Evolutionary conservation across 2,329 filamentous ascomycete genomes (phyloP).

Genomic region (Rhynchosporium agropyri): DNA sequence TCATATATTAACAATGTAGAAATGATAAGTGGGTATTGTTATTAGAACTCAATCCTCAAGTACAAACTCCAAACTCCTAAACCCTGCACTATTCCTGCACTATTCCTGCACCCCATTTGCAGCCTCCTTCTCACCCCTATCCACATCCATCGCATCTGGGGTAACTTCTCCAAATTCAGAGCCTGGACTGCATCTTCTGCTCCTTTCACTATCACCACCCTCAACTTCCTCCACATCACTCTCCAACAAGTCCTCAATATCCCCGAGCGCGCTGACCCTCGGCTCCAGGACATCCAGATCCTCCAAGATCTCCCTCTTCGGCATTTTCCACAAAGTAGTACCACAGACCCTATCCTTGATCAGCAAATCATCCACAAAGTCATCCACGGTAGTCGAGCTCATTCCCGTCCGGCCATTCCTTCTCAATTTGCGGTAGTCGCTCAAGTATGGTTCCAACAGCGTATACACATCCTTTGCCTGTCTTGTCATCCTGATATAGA

Average conservation of each 20-base stretch:
- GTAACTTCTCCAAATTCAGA: conserved; percentile 45
- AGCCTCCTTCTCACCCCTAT: conserved; percentile 23
- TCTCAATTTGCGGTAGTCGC: conserved; percentile 82
- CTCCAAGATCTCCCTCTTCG: conserved; percentile 78
- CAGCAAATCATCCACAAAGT: conserved; percentile 90
- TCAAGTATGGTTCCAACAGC: conserved; percentile 79
- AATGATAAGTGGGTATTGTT: not conserved
- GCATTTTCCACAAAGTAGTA: conserved; percentile 91
- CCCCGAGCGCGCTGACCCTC: conserved; percentile 79
- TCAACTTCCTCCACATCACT: conserved; percentile 44
- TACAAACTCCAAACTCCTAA: not conserved
- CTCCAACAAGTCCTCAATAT: conserved; percentile 71
- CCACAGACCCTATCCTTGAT: conserved; percentile 88
- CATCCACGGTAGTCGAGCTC: conserved; percentile 78
- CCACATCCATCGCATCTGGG: conserved; percentile 29
- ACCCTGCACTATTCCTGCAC: not conserved
- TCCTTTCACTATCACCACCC: conserved; percentile 21
- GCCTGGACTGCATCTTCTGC: conserved; percentile 43
- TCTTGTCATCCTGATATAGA: conserved; percentile 90
- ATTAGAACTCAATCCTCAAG: not conserved
- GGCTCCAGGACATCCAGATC: conserved; percentile 88
- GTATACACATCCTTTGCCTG: conserved; percentile 78
- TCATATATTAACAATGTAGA: too few relatives aligned
- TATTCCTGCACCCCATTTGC: conserved; percentile 21
- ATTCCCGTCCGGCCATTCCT: conserved; percentile 75